Evolutionary conservation across 2,329 filamentous ascomycete genomes (phyloP).

Genomic region (Cercospora berteroae): DNA sequence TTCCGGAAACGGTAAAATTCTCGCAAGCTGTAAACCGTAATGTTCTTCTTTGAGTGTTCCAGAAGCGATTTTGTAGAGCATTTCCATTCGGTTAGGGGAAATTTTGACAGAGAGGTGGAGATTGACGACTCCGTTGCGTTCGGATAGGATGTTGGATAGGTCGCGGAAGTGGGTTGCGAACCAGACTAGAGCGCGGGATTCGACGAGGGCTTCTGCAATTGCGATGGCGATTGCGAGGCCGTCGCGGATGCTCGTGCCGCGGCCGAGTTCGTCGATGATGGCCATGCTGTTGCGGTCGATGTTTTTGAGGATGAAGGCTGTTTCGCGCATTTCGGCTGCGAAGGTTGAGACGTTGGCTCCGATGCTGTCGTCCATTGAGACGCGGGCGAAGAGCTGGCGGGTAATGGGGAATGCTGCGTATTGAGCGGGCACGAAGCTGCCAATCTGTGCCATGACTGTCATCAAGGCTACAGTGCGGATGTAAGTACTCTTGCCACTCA

Average conservation of each 20-base stretch:
- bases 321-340: slow-evolving; percentile 91
- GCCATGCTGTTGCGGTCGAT: slow-evolving; percentile 63
- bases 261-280: slow-evolving; percentile 87
- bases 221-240: slow-evolving; percentile 86
- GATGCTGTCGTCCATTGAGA: slow-evolving; percentile 83
- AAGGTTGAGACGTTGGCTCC: slow-evolving; percentile 93
- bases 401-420: slow-evolving; percentile 80
- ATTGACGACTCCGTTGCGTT: slow-evolving; percentile 76
- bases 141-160: slow-evolving; percentile 70
- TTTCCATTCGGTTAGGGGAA: slow-evolving; percentile 64
- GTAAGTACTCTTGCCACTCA: slow-evolving; percentile 97
- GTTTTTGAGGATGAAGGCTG: slow-evolving; percentile 86
- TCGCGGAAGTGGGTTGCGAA: slow-evolving; percentile 93
- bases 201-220: slow-evolving; percentile 81
- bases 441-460: slow-evolving; percentile 90
- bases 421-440: slow-evolving; percentile 81
- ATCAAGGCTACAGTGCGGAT: slow-evolving; percentile 82
- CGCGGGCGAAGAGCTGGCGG: slow-evolving; percentile 79
- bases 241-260: slow-evolving; percentile 85
- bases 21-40: slow-evolving; percentile 82
- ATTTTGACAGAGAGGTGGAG: slow-evolving; percentile 72
- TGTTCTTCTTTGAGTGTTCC: slow-evolving; percentile 69
- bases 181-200: slow-evolving; percentile 76
- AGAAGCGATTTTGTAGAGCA: slow-evolving; percentile 80
- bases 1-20: slow-evolving; percentile 68